Evolutionary conservation across 2,329 filamentous ascomycete species (phyloP), one percentile per base, ranked within the genome.

Genomic region (Calonectria hongkongensis): DNA sequence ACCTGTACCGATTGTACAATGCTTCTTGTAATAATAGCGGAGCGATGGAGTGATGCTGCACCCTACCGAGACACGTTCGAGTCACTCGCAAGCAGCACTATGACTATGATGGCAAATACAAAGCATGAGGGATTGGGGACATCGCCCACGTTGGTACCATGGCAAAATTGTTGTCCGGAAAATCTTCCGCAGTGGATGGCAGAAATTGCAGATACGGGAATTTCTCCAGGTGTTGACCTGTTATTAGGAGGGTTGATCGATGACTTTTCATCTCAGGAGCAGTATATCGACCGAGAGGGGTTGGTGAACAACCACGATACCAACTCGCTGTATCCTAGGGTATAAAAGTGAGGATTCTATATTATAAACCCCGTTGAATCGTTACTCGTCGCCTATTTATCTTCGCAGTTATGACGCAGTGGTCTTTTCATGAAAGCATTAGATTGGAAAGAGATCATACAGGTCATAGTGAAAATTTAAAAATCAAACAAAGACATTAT

Each of bases 61-160:
- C 79, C 82, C 0, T 83, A 83, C 66, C 79, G 83, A 12, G 81
- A 84, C 62, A 79, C 82, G 13, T 84, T 83, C 54, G 81, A 83
- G 21, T 71, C 75, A 2, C 76, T 84, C 18, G 73, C 79, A n/a
- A 66, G 54, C 13, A 70, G 75, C 2, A 79, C 79, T 1, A 76
- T 80, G 65, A 68, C 71, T 4, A 80, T 81, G 78, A 47, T 75
- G 56, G 68, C 43, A 7, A 58, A 51, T n/a, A 45, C 66, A 3
- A n/a, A 48, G 3, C 9, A 1, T 15, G 41, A 45, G 15, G 39
- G 45, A 36, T 45, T 25, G 21, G 66, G 6, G 9, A 16, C 45
- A 18, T 2, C 62, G 8, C 13, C 39, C 5, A 8, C 8, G 2
- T 18, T 50, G 2, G 10, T 36, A 4, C 27, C 43, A 25, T 45